phyloP scores from a whole-genome alignment of 2,329 filamentous ascomycete genomes.

The Neonectria faginata region DNA sequence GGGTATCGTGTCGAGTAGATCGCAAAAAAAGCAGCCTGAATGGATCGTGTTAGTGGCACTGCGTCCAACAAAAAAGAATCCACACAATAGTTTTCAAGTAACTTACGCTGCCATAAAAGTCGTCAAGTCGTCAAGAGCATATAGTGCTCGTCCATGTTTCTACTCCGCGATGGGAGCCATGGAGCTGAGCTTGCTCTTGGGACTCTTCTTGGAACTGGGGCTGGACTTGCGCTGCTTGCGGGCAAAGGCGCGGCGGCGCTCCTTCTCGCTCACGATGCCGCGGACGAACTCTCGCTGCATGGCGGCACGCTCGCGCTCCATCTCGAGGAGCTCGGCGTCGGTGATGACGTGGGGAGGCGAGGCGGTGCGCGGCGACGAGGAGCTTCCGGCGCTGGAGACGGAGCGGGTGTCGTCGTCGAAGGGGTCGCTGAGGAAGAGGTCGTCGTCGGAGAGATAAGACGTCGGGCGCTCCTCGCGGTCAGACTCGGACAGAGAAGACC shows the following conservation, averaged over 20 bases:
- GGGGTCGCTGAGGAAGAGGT: slow-evolving; percentile 66
- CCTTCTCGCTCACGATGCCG: slow-evolving; percentile 65
- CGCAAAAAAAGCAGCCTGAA: slow-evolving; percentile 43
- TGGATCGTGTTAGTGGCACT: slow-evolving; percentile 34
- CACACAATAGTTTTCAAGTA: neutral
- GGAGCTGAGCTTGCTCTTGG: slow-evolving; percentile 60
- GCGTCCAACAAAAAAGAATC: neutral
- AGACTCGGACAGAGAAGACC: slow-evolving; percentile 62
- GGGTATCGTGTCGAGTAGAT: slow-evolving; percentile 42
- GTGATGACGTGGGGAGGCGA: slow-evolving; percentile 54
- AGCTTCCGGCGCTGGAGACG: slow-evolving; percentile 59
- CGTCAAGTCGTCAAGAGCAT: slow-evolving; percentile 45
- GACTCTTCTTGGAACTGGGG: slow-evolving; percentile 61
- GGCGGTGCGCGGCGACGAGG: slow-evolving; percentile 51
- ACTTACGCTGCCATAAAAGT: slow-evolving; percentile 45
- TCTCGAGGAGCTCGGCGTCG: slow-evolving; percentile 62
- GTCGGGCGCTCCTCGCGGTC: slow-evolving; percentile 59
- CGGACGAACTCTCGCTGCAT: slow-evolving; percentile 66
- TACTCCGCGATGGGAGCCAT: slow-evolving; percentile 64
- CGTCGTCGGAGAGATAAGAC: slow-evolving; percentile 72
- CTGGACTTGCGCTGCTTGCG: slow-evolving; percentile 54
- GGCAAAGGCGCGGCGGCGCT: slow-evolving; percentile 58
- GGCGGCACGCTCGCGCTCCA: slow-evolving; percentile 61
- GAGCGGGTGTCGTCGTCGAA: slow-evolving; percentile 64
- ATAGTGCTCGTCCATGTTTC: slow-evolving; percentile 30